Base-by-base conservation (phyloP, 148 eudicot genomes). In the Rhododendron ovatum region DNA sequence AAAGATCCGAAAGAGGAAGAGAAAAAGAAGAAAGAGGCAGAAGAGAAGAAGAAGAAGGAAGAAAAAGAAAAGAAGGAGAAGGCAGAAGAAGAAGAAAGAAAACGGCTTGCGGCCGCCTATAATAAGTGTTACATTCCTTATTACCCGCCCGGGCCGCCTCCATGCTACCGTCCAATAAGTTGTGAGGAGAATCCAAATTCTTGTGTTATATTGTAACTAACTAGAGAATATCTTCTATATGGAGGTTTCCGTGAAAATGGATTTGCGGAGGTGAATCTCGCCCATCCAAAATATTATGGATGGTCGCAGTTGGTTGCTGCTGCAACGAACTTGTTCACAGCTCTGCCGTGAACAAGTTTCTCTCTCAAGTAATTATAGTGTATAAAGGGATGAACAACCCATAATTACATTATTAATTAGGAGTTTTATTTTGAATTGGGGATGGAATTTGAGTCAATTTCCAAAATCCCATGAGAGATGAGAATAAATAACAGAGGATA, bases 121-220 rank as follows among this genome's bases (percentile, higher is more conserved):
- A 39, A 39, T 4, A 41, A 41, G 43, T 41, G 43, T 41, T 5
- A 5, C 33, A 1, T 4, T 26, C 0, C 26, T 15, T 78, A 41
- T 41, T 41, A 85, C 78, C 39, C 83, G 84, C 91, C 88, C 80
- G 82, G 86, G 5, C 48, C 59, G 53, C 53, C 85, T 65, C 87
- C 51, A 51, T 78, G 81, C 12, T 90, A 90, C 82, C 73, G 17
- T 53, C 89, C 82, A 26, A 83, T 82, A 5, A 88, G 90, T 85
- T 84, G 84, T 0, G 93, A 92, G 63, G 95, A 95, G 39, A 86
- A 91, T 78, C 98, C 98, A 7, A 91, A 88, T 88, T 14, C 89
- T 84, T 95, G 98, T 88, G 89, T 87, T 15, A 95, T 95, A 53
- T 91, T 24, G 83, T 94, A 83, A 65, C 9, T n/a, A 24, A 41